Evolutionary conservation across 176 grass and related monocot genomes (phyloP), one percentile per base, ranked within the genome.

Genomic region (Thinopyrum elongatum): DNA sequence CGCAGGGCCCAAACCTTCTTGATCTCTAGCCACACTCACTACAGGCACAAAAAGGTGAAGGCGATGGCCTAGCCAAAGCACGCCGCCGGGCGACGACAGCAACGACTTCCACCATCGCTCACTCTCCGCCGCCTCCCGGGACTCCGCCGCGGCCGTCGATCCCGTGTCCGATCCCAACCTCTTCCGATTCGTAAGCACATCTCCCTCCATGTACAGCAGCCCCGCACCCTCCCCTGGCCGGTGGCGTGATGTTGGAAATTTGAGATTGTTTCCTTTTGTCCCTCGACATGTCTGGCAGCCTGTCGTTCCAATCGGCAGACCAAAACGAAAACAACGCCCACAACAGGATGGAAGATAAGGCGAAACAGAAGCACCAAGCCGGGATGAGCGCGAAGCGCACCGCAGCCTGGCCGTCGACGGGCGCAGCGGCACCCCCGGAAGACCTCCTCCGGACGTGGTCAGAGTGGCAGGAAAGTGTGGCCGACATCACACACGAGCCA

Each of bases 71-170:
- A 81, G 65, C 74, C 75, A 72, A 75, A 84, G 49, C 51, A 65
- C 29, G 66, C 73, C 73, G 80, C 10, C 65, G n/a, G 75, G 39
- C 65, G 85, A 81, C 29, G 88, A 87, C 49, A 89, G 84, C 74
- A 94, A 90, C 75, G 92, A 91, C 42, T 97, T 94, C 92, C 89
- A 97, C 80, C 92, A 94, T 22, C 88, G 92, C n/a, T n/a, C 62
- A 83, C 91, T 4, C 69, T n/a, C n/a, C n/a, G n/a, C n/a, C n/a
- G n/a, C n/a, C n/a, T n/a, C 86, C 49, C 83, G 92, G 42, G 95
- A 94, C 74, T 97, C 95, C 39, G 84, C 88, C 71, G 62, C 92
- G 34, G 90, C 85, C 19, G 64, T 82, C 7, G 95, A 92, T 66
- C 88, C 88, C 28, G 85, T 88, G 51, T 89, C 90, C 47, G 90